phyloP scores from a whole-genome alignment of 192 early-diverging fungal species.

The Coemansia sp. region DNA sequence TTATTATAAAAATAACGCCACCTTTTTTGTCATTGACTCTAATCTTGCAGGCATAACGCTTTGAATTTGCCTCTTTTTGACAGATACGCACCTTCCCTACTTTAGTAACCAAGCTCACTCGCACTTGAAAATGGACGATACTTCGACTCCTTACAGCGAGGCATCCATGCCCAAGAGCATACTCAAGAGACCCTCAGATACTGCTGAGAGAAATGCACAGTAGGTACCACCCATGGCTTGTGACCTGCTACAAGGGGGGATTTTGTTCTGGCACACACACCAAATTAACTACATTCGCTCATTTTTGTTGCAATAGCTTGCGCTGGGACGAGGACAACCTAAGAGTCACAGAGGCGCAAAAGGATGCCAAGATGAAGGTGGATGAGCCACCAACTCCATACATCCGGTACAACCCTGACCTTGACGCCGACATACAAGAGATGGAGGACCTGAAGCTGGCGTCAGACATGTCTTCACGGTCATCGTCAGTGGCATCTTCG shows the following conservation, averaged over 20 bases:
- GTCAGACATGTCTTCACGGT: constrained; percentile 35
- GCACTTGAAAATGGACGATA: constrained; percentile 3
- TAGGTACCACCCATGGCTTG: constrained; percentile 18
- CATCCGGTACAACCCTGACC: constrained; percentile 85
- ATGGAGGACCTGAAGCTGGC: constrained; percentile 51
- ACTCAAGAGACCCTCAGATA: constrained; percentile 38
- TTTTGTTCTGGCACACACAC: not conserved
- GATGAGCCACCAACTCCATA: constrained; percentile 96
- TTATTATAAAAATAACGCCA: not conserved
- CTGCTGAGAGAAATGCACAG: constrained; percentile 32
- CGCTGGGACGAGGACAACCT: constrained; percentile 97
- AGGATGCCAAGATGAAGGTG: constrained; percentile 95
- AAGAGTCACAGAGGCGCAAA: constrained; percentile 84
- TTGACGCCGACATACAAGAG: constrained; percentile 63
- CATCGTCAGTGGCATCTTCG: constrained; percentile 59
- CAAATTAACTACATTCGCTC: not conserved
- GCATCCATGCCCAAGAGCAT: constrained; percentile 56
- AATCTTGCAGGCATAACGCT: not conserved
- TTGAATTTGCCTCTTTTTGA: not conserved
- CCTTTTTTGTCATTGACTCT: not conserved
- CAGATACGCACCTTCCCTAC: not conserved
- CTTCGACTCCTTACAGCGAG: constrained; percentile 13
- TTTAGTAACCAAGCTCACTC: not conserved
- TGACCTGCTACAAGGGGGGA: not conserved
- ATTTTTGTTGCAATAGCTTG: constrained; percentile 58